Conservation (phyloP, 129 eudicot species). For the Kitagawia praeruptora region DNA sequence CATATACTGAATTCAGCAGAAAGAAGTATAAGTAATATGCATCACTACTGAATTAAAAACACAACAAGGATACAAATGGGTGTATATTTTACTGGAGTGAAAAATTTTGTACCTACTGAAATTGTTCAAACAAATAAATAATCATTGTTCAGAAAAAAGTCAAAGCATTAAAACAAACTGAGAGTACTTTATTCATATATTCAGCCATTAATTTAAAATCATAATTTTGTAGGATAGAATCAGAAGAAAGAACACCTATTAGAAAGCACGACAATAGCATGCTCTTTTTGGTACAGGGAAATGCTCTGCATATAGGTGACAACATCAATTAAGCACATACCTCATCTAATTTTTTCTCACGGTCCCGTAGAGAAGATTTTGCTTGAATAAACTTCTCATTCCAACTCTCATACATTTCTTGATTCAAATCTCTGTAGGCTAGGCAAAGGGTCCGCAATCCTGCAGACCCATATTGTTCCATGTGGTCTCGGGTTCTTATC, state of each 20-base stretch:
- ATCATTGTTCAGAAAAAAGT: background rate
- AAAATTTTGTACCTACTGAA: background rate
- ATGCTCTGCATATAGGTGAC: background rate
- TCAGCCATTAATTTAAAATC: background rate
- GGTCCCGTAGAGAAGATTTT: constrained; percentile 82
- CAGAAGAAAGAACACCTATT: background rate
- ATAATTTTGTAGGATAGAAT: background rate
- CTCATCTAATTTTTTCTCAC: constrained; percentile 96
- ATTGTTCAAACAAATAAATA: background rate
- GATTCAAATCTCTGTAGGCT: constrained; percentile 67
- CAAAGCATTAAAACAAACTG: background rate
- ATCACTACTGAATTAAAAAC: background rate
- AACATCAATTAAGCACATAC: constrained; percentile 24
- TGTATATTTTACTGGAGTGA: background rate
- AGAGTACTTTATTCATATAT: background rate
- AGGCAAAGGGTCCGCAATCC: constrained; percentile 91
- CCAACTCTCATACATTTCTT: constrained; percentile 77
- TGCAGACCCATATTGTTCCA: constrained; percentile 91
- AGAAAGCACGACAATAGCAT: background rate
- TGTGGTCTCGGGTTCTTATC: constrained; percentile 61
- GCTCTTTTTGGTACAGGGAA: background rate
- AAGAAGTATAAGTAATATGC: background rate
- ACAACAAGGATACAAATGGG: background rate
- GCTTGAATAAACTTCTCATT: constrained; percentile 92
- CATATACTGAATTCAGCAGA: background rate